Evolutionary conservation across 495 filamentous ascomycete genomes (phyloP).

Genomic region (Penicillium salamii): DNA sequence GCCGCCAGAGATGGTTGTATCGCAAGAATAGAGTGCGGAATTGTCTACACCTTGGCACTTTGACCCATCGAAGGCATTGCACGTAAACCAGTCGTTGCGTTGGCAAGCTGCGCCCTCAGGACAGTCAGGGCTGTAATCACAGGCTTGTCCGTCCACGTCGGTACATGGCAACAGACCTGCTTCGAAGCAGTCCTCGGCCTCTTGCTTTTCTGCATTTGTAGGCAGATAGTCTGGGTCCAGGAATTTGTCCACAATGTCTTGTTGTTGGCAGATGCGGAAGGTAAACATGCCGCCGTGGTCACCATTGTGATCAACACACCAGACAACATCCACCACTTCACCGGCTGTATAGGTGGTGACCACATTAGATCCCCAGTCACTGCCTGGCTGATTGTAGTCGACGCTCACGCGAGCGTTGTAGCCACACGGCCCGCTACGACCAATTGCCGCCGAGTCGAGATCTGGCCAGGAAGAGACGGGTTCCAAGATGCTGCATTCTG

Average conservation of each 20-base stretch:
- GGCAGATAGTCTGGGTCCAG: constrained; percentile 46
- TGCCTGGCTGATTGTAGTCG: constrained; percentile 52
- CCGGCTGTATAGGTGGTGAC: constrained; percentile 48
- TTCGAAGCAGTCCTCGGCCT: constrained; percentile 54
- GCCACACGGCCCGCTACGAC: constrained; percentile 53
- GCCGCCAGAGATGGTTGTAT: constrained; percentile 50
- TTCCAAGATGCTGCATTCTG: constrained; percentile 58
- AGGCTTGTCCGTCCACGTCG: constrained; percentile 50
- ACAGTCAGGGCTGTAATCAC: constrained; percentile 53
- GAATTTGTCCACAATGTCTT: constrained; percentile 51
- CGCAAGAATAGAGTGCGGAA: constrained; percentile 41
- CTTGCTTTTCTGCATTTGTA: constrained; percentile 53
- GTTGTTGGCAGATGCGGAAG: constrained; percentile 55
- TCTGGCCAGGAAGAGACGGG: constrained; percentile 53
- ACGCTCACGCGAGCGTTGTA: constrained; percentile 55
- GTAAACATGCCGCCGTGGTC: constrained; percentile 60
- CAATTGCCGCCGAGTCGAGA: constrained; percentile 42
- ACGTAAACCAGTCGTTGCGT: constrained; percentile 58
- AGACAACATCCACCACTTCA: constrained; percentile 48
- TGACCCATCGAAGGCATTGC: constrained; percentile 41
- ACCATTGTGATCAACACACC: constrained; percentile 58
- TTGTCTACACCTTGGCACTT: constrained; percentile 52
- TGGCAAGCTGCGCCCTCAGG: constrained; percentile 42
- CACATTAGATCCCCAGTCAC: constrained; percentile 41
- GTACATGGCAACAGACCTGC: constrained; percentile 47